These are phyloP conservation scores for Ascochyta lentis DNA, from an alignment of 2,329 filamentous ascomycete genomes.

Conservation along the genomic window DNA sequence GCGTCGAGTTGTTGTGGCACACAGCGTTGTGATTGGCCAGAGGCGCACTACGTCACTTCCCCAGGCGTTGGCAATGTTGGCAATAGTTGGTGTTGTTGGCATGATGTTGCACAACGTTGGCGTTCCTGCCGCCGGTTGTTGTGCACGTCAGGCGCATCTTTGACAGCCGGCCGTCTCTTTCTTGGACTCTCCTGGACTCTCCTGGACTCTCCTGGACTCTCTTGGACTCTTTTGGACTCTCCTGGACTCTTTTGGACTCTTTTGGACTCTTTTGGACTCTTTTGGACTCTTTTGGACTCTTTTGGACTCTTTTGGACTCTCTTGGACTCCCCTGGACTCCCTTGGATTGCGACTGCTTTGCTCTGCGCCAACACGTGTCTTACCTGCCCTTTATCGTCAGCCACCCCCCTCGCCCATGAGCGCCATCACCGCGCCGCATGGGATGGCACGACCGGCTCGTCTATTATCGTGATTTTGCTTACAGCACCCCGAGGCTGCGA, in stretches of 20 bases:
- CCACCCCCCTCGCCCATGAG: constrained; percentile 26
- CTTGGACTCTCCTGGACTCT: too few relatives aligned
- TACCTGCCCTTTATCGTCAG: not conserved
- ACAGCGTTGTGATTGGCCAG: not conserved
- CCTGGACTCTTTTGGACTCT: too few relatives aligned
- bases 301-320: too few relatives aligned
- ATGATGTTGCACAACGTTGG: not conserved
- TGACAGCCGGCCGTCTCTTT: not conserved
- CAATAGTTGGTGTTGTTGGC: too few relatives aligned
- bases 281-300: too few relatives aligned
- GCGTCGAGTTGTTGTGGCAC: not conserved
- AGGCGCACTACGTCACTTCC: not conserved
- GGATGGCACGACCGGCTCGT: constrained; percentile 46
- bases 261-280: too few relatives aligned
- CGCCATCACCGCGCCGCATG: constrained; percentile 41
- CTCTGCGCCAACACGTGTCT: not conserved
- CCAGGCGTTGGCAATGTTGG: not conserved
- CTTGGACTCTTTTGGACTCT: too few relatives aligned
- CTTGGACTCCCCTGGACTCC: too few relatives aligned
- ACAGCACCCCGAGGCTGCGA: constrained; percentile 52
- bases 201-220: too few relatives aligned
- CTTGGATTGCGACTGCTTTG: not conserved
- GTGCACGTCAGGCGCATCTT: not conserved
- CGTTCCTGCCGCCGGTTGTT: not conserved
- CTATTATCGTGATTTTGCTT: constrained; percentile 53